Conservation (phyloP, 257 asterid genomes). For the Lavandula angustifolia region DNA sequence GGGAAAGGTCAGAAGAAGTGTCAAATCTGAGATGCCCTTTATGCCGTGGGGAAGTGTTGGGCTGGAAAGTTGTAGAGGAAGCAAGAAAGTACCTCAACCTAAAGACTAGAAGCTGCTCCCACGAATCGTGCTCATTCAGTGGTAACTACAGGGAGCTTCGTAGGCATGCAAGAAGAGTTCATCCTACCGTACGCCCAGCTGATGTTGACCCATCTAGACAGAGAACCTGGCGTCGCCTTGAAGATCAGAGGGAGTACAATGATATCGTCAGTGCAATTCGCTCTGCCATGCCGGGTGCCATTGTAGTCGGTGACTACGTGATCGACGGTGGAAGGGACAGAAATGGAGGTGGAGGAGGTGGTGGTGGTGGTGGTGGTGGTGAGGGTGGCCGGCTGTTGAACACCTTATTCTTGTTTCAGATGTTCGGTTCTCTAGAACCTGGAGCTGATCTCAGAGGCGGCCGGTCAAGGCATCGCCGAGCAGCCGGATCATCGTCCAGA, state of each 20-base stretch:
- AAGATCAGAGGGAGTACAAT: constrained; percentile 72
- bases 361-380: constrained; percentile 49
- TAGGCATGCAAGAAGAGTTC: constrained; percentile 78
- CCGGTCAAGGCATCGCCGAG: constrained; percentile 68
- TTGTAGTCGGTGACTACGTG: constrained; percentile 84
- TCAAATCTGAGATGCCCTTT: constrained; percentile 72
- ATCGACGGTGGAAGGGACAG: constrained; percentile 49
- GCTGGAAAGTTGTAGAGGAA: constrained; percentile 81
- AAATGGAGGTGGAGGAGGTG: constrained; percentile 42
- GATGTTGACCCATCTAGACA: constrained; percentile 80
- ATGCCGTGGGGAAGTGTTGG: constrained; percentile 78
- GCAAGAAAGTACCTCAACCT: constrained; percentile 72
- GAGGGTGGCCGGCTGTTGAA: constrained; percentile 66
- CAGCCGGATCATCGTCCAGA: constrained; percentile 51
- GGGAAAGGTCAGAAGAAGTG: constrained; percentile 42
- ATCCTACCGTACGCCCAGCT: constrained; percentile 80
- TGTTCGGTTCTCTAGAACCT: constrained; percentile 71
- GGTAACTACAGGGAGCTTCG: constrained; percentile 82
- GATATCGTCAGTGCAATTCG: constrained; percentile 79
- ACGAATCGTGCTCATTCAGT: constrained; percentile 63
- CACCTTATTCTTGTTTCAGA: constrained; percentile 79
- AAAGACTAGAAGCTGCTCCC: constrained; percentile 75
- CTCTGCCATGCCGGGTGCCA: constrained; percentile 86
- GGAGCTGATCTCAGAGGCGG: constrained; percentile 57
- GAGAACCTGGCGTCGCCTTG: constrained; percentile 76